A percentile compares a stretch with the other conserved stretches of the same genome.
These are phyloP conservation scores for Scenedesmus sp. DNA, from an alignment of 163 green algal genomes.

Conservation along the genomic window DNA sequence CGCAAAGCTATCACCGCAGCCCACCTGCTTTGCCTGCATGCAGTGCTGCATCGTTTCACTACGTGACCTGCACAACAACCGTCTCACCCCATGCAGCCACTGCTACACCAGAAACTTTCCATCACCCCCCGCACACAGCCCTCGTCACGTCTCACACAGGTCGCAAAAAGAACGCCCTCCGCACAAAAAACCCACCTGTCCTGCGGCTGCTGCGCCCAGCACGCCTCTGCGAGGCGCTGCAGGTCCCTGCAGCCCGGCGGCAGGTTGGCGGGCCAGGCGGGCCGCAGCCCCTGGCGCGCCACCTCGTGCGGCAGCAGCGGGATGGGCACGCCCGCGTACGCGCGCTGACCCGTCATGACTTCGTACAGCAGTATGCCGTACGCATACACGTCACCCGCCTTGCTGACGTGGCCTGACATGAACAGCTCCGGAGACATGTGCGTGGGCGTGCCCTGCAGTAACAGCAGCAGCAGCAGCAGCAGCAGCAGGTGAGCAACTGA, in stretches of 20 bases:
- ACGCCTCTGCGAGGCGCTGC: conserved; percentile 23
- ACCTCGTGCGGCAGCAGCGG: conserved; percentile 53
- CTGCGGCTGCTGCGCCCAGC: conserved; percentile 41
- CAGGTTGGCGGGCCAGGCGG: conserved; percentile 20
- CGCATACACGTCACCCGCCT: conserved; percentile 65
- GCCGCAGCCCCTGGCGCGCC: conserved; percentile 39
- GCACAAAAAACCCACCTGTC: background rate
- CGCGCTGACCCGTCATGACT: conserved; percentile 55
- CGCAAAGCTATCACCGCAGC: too few relatives aligned
- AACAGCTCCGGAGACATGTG: conserved; percentile 67
- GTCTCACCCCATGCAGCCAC: background rate
- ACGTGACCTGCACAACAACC: background rate
- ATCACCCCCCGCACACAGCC: background rate
- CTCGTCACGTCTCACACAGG: too few relatives aligned
- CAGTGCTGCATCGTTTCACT: too few relatives aligned
- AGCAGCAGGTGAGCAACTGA: background rate
- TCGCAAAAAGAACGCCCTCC: too few relatives aligned
- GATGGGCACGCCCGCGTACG: conserved; percentile 54
- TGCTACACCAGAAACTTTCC: background rate
- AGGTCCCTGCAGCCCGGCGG: background rate
- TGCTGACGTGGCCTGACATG: conserved; percentile 57
- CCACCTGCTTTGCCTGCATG: too few relatives aligned
- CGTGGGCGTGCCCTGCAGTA: conserved; percentile 53
- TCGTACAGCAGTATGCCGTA: conserved; percentile 65
- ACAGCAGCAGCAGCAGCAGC: background rate